These are phyloP conservation scores for maize (Zea mays) DNA, from an alignment of 176 grass and related monocot species.

Conservation along the genomic window DNA sequence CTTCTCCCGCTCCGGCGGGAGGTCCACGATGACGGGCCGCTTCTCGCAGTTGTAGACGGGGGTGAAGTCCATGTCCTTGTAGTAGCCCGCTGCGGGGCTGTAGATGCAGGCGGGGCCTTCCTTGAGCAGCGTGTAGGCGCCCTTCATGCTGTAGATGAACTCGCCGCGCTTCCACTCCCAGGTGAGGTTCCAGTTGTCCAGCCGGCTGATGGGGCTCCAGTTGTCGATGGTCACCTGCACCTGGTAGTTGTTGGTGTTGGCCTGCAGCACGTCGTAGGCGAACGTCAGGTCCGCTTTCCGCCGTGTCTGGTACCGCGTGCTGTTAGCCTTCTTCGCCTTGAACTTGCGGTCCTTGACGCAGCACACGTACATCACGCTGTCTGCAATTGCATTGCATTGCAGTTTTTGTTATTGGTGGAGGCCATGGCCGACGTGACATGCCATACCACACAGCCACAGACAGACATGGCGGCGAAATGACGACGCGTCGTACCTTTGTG, in stretches of 20 bases:
- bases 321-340: slow-evolving; percentile 60
- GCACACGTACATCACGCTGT: slow-evolving; percentile 77
- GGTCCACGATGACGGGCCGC: slow-evolving; percentile 84
- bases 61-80: slow-evolving; percentile 75
- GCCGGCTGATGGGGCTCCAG: slow-evolving; percentile 74
- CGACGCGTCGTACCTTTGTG: slow-evolving; percentile 39
- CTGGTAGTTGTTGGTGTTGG: slow-evolving; percentile 69
- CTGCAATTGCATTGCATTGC: slow-evolving; percentile 1
- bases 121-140: slow-evolving; percentile 73
- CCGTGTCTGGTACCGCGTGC: slow-evolving; percentile 43
- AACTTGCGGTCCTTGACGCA: slow-evolving; percentile 74
- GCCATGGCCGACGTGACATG: not conserved
- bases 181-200: slow-evolving; percentile 96
- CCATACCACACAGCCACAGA: too few species aligned
- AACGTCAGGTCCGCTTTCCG: slow-evolving; percentile 78
- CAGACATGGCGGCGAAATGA: too few species aligned
- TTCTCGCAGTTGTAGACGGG: slow-evolving; percentile 78
- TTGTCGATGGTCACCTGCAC: slow-evolving; percentile 93
- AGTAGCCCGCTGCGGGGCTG: slow-evolving; percentile 62
- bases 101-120: slow-evolving; percentile 69
- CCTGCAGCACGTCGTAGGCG: slow-evolving; percentile 77
- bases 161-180: slow-evolving; percentile 97
- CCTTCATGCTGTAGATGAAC: slow-evolving; percentile 82
- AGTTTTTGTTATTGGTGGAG: not conserved
- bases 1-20: slow-evolving; percentile 79